Evolutionary conservation across 2,329 filamentous ascomycete species (phyloP), one percentile per base, ranked within the genome.

Genomic region (Aplosporella prunicola): DNA sequence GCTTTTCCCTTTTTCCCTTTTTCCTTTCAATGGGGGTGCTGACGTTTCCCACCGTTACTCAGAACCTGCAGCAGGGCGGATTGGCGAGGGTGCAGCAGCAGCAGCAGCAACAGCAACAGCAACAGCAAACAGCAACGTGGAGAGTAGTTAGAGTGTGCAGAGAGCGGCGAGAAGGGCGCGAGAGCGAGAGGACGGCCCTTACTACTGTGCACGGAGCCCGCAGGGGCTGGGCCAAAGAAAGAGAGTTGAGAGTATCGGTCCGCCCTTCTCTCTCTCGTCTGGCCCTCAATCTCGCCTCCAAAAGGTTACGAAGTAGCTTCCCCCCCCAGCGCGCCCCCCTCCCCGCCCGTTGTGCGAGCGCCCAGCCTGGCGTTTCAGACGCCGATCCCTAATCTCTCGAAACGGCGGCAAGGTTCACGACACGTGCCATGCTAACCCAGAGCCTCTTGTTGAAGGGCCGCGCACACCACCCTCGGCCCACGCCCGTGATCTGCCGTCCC

Each of bases 1-100:
- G 22, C 22, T 24, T 24, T n/a, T n/a, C n/a, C n/a, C n/a, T n/a
- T n/a, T n/a, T n/a, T n/a, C n/a, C n/a, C n/a, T n/a, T n/a, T n/a
- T n/a, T n/a, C n/a, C n/a, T n/a, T n/a, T n/a, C n/a, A n/a, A n/a
- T n/a, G n/a, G n/a, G n/a, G n/a, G 22, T 8, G 22, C 38, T 32
- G 30, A 40, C 37, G 37, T 32, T 24, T 35, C 38, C 38, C 34
- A 29, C 22, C 31, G 38, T 40, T 40, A 35, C 38, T 20, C 26
- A 20, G 26, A 26, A 34, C 31, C 32, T 40, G 37, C 37, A 40
- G 37, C 35, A 32, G 38, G 24, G 32, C 27, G 38, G 28, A 28
- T 18, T 31, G 35, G 8, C 22, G n/a, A 26, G 16, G 31, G 37
- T 26, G 28, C 32, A 40, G 31, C 6, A 36, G 32, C 24, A 35